Conservation (phyloP, 1,284 basidiomycete species). For the Malassezia globosa region DNA sequence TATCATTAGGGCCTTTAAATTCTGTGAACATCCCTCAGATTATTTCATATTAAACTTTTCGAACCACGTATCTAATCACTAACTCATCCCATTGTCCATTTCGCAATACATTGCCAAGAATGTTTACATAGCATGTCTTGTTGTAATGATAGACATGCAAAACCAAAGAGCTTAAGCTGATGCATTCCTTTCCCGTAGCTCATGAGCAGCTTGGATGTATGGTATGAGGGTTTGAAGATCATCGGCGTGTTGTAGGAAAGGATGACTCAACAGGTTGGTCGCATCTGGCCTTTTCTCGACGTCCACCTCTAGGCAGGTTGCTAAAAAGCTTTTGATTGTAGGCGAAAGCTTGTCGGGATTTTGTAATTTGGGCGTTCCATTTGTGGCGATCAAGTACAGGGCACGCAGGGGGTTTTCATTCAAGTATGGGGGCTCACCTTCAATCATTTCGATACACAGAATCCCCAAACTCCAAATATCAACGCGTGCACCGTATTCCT, state of each 20-base stretch:
- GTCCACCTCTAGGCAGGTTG: constrained; percentile 83
- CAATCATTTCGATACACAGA: constrained; percentile 99
- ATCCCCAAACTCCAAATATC: constrained; percentile 98
- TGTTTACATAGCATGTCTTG: no score
- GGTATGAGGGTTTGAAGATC: constrained; percentile 11
- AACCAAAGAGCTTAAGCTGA: no score
- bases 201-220: constrained; percentile 13
- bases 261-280: constrained; percentile 56
- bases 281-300: constrained; percentile 84
- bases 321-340: constrained; percentile 82
- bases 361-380: constrained; percentile 91
- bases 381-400: constrained; percentile 90
- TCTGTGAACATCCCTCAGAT: no score
- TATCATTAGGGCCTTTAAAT: no score
- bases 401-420: constrained; percentile 94
- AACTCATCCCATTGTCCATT: no score
- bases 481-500: constrained; percentile 97
- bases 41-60: no score
- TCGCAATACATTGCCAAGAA: no score
- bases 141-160: no score
- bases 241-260: constrained; percentile 5
- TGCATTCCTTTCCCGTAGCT: background rate
- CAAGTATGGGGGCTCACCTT: constrained; percentile 93
- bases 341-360: constrained; percentile 79
- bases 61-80: no score